Evolutionary conservation across 192 early-diverging fungal genomes (phyloP), one percentile per base, ranked within the genome.

Genomic region (Cetraspora pellucida): DNA sequence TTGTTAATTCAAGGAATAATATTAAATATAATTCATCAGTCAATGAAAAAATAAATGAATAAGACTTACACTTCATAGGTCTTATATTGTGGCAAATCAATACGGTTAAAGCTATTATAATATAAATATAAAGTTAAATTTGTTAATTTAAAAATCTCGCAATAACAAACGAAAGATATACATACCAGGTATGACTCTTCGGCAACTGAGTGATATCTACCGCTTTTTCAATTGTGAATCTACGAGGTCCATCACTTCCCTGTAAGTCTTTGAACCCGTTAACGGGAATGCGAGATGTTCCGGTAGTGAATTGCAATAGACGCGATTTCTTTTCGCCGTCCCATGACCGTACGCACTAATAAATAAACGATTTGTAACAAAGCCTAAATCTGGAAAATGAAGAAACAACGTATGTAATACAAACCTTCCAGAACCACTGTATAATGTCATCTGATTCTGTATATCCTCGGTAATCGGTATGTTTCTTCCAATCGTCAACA

Each of bases 251-350:
- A 82, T 99, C 97, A 77, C 90, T 92, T 45, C 97, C 97, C 83
- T 99, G 97, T 58, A 99, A 81, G 80, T 99, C 97, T 79, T 97
- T 99, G 85, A 99, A 99, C 7, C 97, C 97, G 77, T 97, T 99
- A 79, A 99, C 96, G 3, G 97, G 97, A 77, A 99, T 97, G 47
- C 97, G 91, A 31, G 95, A 97, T 0, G 97, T 99, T 25, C 97
- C 97, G 7, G 97, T 99, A 1, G 96, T 95, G 83, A 99, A 99
- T 86, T 99, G 97, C 50, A 99, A 86, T 79, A 99, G 79, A 61
- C 96, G 92, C 13, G 94, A 91, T 81, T 94, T 94, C 91, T 96
- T 96, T 85, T 99, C 97, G 23, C 88, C 85, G 77, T 99, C 97
- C 93, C 92, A 95, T 44, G 85, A 85, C 25, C 85, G 74, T 43